phyloP scores from a whole-genome alignment of 1,284 basidiomycete species.

The Austropuccinia psidii region DNA sequence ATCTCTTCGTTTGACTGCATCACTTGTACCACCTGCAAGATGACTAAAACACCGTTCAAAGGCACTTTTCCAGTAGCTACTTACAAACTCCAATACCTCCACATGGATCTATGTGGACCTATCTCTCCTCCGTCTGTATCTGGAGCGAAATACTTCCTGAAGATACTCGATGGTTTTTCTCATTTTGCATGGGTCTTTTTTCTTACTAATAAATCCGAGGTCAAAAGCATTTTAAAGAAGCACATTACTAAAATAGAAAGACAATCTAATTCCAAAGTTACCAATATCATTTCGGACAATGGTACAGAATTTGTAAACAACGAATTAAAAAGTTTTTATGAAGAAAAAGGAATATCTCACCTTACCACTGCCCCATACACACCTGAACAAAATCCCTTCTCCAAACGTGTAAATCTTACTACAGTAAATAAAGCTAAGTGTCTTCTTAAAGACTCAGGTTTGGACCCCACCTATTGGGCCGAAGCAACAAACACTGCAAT shows the following conservation, averaged over 20 bases:
- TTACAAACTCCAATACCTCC: not conserved
- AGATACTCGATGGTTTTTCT: not conserved
- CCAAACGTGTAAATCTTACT: slow-evolving; percentile 44
- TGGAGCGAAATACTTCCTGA: not conserved
- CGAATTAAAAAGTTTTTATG: too few species aligned
- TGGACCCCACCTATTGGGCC: slow-evolving; percentile 47
- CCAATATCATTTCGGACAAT: too few species aligned
- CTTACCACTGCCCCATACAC: slow-evolving; percentile 49
- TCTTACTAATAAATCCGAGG: not conserved
- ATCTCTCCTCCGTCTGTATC: not conserved
- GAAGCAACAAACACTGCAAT: slow-evolving; percentile 45
- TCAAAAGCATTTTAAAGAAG: too few species aligned
- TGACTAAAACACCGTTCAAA: not conserved
- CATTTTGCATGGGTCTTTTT: not conserved
- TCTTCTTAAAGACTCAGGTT: slow-evolving; percentile 43
- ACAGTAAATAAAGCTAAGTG: slow-evolving; percentile 42
- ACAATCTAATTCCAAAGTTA: too few species aligned
- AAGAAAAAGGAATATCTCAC: too few species aligned
- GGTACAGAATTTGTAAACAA: too few species aligned
- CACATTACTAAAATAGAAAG: too few species aligned
- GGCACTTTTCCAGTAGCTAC: not conserved
- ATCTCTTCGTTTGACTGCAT: not conserved
- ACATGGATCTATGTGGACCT: not conserved
- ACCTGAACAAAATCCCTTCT: slow-evolving; percentile 46
- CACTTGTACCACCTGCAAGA: not conserved